Evolutionary conservation across 441 rosid species (phyloP).

Genomic region (Hura crepitans): DNA sequence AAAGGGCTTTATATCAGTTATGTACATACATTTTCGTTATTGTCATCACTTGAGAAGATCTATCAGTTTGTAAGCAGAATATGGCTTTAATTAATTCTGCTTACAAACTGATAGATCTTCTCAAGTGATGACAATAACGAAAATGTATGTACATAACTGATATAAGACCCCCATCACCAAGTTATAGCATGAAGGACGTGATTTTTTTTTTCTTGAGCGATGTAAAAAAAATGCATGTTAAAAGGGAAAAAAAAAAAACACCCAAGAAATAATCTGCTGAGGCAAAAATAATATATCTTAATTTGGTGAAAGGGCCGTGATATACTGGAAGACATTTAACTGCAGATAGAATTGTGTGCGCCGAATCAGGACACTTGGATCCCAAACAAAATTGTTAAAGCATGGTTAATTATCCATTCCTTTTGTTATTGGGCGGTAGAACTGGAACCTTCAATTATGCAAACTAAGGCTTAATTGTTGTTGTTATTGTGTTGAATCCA

Average conservation of each 20-base stretch:
- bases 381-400: too few relatives aligned
- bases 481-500: too few relatives aligned
- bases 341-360: too few relatives aligned
- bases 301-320: background rate
- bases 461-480: too few relatives aligned
- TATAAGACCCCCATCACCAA: background rate
- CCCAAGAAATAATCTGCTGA: too few relatives aligned
- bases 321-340: too few relatives aligned
- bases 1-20: background rate
- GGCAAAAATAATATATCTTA: background rate
- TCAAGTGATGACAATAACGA: background rate
- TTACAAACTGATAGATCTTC: background rate
- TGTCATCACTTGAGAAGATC: background rate
- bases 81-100: background rate
- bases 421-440: too few relatives aligned
- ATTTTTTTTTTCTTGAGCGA: background rate
- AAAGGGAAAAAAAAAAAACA: too few relatives aligned
- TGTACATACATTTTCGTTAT: background rate
- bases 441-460: too few relatives aligned
- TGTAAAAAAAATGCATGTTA: background rate
- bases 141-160: background rate
- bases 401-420: too few relatives aligned
- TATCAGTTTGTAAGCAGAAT: background rate
- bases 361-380: too few relatives aligned
- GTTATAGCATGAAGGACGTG: background rate